These are phyloP conservation scores for Lachnellula arida DNA, from an alignment of 2,329 filamentous ascomycete species.

Conservation along the genomic window DNA sequence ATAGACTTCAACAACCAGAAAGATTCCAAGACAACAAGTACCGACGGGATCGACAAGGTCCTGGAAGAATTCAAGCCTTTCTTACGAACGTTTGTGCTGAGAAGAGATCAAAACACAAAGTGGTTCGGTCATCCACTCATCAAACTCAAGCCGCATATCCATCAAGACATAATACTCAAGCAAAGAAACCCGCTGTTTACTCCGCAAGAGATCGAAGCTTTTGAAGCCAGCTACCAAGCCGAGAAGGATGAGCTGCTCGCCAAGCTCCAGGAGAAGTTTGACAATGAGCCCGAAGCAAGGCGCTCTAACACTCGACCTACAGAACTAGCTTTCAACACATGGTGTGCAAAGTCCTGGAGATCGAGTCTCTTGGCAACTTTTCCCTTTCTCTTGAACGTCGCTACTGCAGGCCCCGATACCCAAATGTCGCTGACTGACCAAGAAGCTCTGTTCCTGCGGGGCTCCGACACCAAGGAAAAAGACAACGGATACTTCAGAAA, in stretches of 20 bases:
- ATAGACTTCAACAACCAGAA: slow-evolving; percentile 9
- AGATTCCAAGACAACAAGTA: background rate
- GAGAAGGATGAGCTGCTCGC: background rate
- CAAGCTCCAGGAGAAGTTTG: slow-evolving; percentile 3
- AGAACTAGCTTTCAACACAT: slow-evolving; percentile 6
- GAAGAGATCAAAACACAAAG: slow-evolving; percentile 8
- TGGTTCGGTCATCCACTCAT: slow-evolving; percentile 17
- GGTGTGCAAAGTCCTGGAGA: background rate
- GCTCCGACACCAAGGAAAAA: background rate
- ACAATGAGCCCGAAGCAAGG: background rate
- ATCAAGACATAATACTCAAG: slow-evolving; percentile 11
- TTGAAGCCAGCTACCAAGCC: background rate
- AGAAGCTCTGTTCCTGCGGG: background rate
- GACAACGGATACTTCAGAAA: slow-evolving; percentile 5
- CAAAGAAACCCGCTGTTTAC: background rate
- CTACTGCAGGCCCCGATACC: background rate
- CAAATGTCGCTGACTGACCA: slow-evolving; percentile 5
- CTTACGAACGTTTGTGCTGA: slow-evolving; percentile 10
- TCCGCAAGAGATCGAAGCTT: background rate
- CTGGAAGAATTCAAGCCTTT: slow-evolving; percentile 6
- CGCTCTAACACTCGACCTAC: background rate
- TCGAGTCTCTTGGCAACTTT: slow-evolving; percentile 11
- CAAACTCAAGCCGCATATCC: slow-evolving; percentile 11
- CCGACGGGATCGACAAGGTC: background rate
- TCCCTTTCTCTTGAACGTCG: slow-evolving; percentile 7